A percentile compares a stretch with the other conserved stretches of the same genome.
These are phyloP conservation scores for Orychophragmus violaceus DNA, from an alignment of 345 rosid genomes.

Conservation along the genomic window DNA sequence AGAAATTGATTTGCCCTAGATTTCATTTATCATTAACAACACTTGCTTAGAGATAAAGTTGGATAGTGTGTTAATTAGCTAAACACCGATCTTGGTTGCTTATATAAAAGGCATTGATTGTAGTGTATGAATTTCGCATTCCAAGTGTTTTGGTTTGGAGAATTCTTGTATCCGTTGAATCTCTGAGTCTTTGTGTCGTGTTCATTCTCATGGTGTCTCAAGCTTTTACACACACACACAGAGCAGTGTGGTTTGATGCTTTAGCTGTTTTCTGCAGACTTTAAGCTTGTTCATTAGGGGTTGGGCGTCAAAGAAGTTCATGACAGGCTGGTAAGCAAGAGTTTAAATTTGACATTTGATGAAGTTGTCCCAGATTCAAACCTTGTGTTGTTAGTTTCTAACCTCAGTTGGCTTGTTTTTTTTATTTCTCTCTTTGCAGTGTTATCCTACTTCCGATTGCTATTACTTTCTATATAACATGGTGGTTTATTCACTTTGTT, in stretches of 20 bases:
- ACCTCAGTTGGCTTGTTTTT: constrained; percentile 20
- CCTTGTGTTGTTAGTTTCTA: background rate
- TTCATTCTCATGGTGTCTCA: background rate
- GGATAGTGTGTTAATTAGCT: background rate
- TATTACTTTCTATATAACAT: constrained; percentile 88
- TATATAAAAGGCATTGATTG: background rate
- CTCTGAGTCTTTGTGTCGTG: background rate
- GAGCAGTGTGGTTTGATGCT: constrained; percentile 4
- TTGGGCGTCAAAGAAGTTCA: constrained; percentile 99
- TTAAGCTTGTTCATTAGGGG: constrained; percentile 81
- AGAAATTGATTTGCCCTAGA: constrained; percentile 18
- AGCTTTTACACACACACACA: background rate
- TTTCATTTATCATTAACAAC: background rate
- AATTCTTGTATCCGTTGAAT: background rate
- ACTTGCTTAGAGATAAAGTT: background rate
- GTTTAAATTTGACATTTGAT: background rate
- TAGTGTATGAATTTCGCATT: constrained; percentile 3
- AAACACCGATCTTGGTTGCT: background rate
- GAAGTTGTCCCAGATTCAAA: background rate
- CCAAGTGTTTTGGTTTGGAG: background rate
- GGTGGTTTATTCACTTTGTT: constrained; percentile 99
- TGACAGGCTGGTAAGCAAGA: constrained; percentile 84
- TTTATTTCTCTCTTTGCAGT: constrained; percentile 37
- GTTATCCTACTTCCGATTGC: constrained; percentile 95
- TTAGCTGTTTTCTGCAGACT: constrained; percentile 45